Conservation (phyloP, 2,329 filamentous ascomycete genomes). For the Raffaelea ambrosiae region DNA sequence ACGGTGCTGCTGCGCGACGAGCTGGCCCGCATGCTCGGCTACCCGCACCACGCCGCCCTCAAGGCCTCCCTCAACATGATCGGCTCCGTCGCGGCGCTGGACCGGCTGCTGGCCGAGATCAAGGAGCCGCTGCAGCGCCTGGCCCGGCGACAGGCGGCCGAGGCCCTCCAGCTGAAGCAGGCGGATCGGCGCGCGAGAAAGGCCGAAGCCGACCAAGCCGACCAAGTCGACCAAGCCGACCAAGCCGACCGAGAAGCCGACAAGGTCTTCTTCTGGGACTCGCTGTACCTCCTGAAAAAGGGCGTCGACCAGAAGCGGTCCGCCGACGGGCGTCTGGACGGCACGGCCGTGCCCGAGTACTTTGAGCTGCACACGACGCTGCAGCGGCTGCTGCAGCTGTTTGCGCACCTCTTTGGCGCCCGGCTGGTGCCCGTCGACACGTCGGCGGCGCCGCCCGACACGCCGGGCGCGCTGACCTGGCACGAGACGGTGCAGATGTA, state of each 20-base stretch:
- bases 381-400: background rate
- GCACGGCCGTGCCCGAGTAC: background rate
- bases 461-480: background rate
- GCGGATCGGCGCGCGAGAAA: background rate
- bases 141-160: background rate
- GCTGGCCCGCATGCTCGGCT: background rate
- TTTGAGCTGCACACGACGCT: background rate
- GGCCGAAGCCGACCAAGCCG: background rate
- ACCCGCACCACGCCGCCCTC: background rate
- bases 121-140: background rate
- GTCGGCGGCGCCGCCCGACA: background rate
- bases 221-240: too few relatives aligned
- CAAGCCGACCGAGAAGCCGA: background rate
- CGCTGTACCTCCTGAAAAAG: background rate
- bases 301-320: background rate
- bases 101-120: background rate
- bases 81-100: background rate
- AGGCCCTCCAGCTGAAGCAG: background rate
- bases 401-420: background rate
- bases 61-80: background rate
- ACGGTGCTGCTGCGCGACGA: background rate
- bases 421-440: background rate
- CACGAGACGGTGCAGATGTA: background rate
- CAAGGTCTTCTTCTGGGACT: background rate
- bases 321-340: background rate